Base-by-base conservation (phyloP, 371 early-diverging fungal species). In the Rhizomucor pusillus region DNA sequence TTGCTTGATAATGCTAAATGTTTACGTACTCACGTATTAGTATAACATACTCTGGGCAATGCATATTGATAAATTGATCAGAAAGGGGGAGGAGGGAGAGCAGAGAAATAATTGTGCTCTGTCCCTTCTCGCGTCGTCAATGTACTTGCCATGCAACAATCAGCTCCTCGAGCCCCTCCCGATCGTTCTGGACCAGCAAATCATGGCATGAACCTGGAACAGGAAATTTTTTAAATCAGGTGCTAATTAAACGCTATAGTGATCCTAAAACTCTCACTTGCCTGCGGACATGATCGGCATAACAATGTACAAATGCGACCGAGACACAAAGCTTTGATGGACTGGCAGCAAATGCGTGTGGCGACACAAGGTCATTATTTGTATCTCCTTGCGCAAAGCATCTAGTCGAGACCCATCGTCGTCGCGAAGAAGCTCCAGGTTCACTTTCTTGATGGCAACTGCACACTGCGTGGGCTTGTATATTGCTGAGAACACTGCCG, bases 1-100 rank as follows among this genome's bases (percentile, higher is more conserved):
- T 61, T 96, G 94, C 29, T 89, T 82, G 5, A 90, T 80, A 53
- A 98, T 92, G 59, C 77, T 69, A 56, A 12, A 35, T 37, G 19
- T 11, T n/a, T 19, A 36, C 37, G 2, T 5, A 37, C 25, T 43
- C 22, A 54, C n/a, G n/a, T 14, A 54, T 13, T 35, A 2, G 14
- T 23, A 9, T 6, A 23, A 33, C 13, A 29, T 14, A 4, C 13
- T 14, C 25, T 0, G 33, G 10, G 20, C 3, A 29, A 20, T 25
- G 12, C 24, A 44, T 44, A n/a, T n/a, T n/a, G n/a, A n/a, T n/a
- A n/a, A n/a, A n/a, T n/a, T n/a, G n/a, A n/a, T n/a, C n/a, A n/a
- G n/a, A n/a, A n/a, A n/a, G n/a, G n/a, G n/a, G n/a, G n/a, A n/a
- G n/a, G n/a, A n/a, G n/a, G n/a, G n/a, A n/a, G n/a, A n/a, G n/a